Base-by-base conservation (phyloP, 2,329 filamentous ascomycete species). In the Diaporthe sp. region DNA sequence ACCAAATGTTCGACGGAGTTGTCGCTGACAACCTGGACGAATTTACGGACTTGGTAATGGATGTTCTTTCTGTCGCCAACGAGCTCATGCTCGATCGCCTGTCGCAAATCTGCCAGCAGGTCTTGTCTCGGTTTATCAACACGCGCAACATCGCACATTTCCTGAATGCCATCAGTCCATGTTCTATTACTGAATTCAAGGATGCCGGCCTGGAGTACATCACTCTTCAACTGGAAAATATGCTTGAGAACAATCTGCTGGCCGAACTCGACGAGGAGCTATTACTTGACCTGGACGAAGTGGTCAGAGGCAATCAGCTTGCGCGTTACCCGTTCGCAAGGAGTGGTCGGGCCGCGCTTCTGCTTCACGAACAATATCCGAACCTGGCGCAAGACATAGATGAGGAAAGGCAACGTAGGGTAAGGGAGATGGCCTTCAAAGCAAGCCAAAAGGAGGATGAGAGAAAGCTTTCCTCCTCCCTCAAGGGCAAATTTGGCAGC, bases 11-110 rank as follows among this genome's bases (percentile, higher is more conserved):
- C 79, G 91, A 98, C 77, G 87, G 93, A 42, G 89, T 97, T 7
- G 89, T 93, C 22, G 89, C 90, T 47, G 86, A 90, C 22, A 92
- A 92, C 75, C 84, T 97, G 8, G 95, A 98, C 77, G 93, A 95
- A 60, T 95, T 98, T 77, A 91, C 96, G 6, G 95, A 98, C 78
- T 86, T 97, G n/a, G 89, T 98, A 12, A 89, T 98, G 84, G 95
- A 98, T 78, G 94, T 98, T 58, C 93, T 98, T 89, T 92, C 92
- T 73, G 93, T 95, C 70, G 95, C 96, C 17, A 97, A 99, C 81
- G 96, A 99, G 83, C 86, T 99, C 74, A 98, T 99, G 96, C 89
- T 99, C 61, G 95, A 98, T 81, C 90, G 96, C 9, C 86, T 99
- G 7, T 95, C 95, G 7, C 94, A 98, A 81, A 92, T 97, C 38